Evolutionary conservation across 2,329 filamentous ascomycete species (phyloP), one percentile per base, ranked within the genome.

Genomic region (Alternaria incomplexa): DNA sequence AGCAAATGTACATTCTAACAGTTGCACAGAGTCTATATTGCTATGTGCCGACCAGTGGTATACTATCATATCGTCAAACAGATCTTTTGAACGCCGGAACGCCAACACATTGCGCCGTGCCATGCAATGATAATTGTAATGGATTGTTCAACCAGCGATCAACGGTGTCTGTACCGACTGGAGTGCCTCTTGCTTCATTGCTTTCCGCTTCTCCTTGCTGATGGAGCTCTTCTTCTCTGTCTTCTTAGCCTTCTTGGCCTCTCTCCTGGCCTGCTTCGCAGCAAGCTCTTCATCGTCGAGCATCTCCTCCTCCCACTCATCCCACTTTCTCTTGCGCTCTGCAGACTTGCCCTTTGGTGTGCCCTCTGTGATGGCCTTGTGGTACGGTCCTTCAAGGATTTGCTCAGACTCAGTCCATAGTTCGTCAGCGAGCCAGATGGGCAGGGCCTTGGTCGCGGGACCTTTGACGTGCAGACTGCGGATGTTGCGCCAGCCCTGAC

Each of bases 381-480:
- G 70, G 56, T 74, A 79, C 30, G 80, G 81, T 67, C 87, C 83
- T 6, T 84, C 82, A 46, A 96, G 83, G 7, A 97, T 88, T 75
- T 93, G 90, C 64, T 89, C 86, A 63, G 90, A 88, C 68, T 96
- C 92, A 15, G 90, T 81, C 93, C 96, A 99, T 67, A 99, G 85
- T 85, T 97, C 93, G 71, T 93, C 91, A 5, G 95, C 92, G 77
- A 97, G 83, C 92, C 93, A 99, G 77, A 99, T 90, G n/a, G 96
- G 96, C 75, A 99, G 85, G 9, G 95, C 91, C 64, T 90, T 91
- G 5, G 95, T 97, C 76, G 92, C 89, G 26, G 93, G 91, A 4
- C 93, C 93, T 86, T 98, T 99, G 84, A 99, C 86, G 80, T 97
- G 93, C 65, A 99, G 83, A 66, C 88, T 88, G 80, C 90, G 90